Evolutionary conservation across 345 rosid species (phyloP).

Genomic region (Arabis alpina): DNA sequence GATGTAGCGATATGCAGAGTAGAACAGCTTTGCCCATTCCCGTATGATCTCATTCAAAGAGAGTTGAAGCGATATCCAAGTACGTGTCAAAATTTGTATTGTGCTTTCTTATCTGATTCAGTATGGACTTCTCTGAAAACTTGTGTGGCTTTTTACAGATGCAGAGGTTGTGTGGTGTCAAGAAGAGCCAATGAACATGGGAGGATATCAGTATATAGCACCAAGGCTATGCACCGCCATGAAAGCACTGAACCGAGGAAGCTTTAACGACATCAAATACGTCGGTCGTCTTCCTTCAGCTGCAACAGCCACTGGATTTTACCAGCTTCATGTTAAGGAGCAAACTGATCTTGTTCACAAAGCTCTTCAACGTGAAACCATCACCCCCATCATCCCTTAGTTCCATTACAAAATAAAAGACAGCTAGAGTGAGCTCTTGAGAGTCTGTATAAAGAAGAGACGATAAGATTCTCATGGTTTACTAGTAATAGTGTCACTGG

Average conservation of each 20-base stretch:
- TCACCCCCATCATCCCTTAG: constrained; percentile 38
- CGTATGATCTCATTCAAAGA: constrained; percentile 71
- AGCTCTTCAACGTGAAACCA: constrained; percentile 62
- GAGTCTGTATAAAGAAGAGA: neutral
- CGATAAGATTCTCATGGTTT: constrained; percentile 8
- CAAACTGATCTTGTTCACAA: constrained; percentile 63
- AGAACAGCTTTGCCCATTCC: constrained; percentile 80
- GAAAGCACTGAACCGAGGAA: constrained; percentile 59
- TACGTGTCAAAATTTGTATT: no score
- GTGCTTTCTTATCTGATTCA: no score
- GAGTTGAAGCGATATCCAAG: constrained; percentile 81
- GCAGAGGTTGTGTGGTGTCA: constrained; percentile 87
- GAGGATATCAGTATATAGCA: constrained; percentile 57
- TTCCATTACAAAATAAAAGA: neutral
- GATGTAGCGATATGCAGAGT: constrained; percentile 83
- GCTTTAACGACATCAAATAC: constrained; percentile 62
- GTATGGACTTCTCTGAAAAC: no score
- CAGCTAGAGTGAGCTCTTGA: neutral
- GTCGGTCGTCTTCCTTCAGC: constrained; percentile 80
- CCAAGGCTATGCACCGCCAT: constrained; percentile 71
- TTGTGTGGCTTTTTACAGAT: constrained; percentile 40
- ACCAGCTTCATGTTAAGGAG: constrained; percentile 58
- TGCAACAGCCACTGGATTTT: constrained; percentile 78
- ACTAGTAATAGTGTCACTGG: neutral
- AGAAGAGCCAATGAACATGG: constrained; percentile 95